These are phyloP conservation scores for Ceratocystis ficicola DNA, from an alignment of 2,329 filamentous ascomycete genomes.

Conservation along the genomic window DNA sequence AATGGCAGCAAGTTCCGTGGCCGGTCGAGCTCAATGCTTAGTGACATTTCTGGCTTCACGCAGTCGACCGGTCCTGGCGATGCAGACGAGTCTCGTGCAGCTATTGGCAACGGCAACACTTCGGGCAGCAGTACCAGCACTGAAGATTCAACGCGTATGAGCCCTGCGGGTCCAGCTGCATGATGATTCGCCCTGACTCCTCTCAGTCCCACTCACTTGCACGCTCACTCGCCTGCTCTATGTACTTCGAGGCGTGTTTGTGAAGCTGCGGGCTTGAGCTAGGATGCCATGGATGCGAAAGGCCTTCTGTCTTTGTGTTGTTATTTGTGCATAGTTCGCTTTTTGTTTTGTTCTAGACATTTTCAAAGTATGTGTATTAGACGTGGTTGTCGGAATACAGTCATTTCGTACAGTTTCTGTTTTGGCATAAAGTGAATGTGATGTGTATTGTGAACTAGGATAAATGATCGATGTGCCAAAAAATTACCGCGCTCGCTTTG, in stretches of 20 bases:
- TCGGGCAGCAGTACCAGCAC: conserved; percentile 15
- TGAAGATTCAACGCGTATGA: background rate
- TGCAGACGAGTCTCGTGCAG: conserved; percentile 5
- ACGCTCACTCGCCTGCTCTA: background rate
- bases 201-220: background rate
- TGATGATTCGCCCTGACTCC: background rate
- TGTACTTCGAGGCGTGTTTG: background rate
- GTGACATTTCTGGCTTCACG: conserved; percentile 54
- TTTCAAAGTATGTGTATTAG: conserved; percentile 10
- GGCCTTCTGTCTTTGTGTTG: conserved; percentile 16
- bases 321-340: conserved; percentile 16
- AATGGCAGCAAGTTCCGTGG: conserved; percentile 37
- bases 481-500: background rate
- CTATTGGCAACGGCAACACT: conserved; percentile 4
- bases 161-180: conserved; percentile 11
- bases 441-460: background rate
- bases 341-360: conserved; percentile 13
- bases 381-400: conserved; percentile 20
- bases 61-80: conserved; percentile 45
- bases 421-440: background rate
- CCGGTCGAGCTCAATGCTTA: conserved; percentile 55
- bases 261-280: background rate
- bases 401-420: conserved; percentile 12
- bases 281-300: background rate
- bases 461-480: background rate